Conservation (phyloP, 257 asterid species). For the Agastache rugosa region DNA sequence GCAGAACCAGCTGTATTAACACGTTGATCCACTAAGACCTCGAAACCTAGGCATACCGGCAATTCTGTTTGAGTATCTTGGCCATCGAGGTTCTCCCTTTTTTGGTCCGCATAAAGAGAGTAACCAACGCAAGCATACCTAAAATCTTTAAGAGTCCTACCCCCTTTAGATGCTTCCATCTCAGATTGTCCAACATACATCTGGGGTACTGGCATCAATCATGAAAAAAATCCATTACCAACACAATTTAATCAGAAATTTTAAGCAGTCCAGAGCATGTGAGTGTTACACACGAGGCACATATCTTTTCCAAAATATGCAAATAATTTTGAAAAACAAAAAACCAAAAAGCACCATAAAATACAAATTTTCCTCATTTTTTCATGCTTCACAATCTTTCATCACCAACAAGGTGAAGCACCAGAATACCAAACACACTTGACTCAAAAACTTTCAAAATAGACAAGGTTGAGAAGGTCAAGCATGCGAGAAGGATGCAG, state of each 20-base stretch:
- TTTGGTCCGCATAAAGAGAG: conserved; percentile 60
- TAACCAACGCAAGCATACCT: conserved; percentile 80
- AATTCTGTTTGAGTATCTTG: conserved; percentile 53
- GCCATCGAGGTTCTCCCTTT: conserved; percentile 26
- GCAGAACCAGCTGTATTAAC: conserved; percentile 41
- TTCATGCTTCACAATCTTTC: background rate
- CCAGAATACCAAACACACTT: background rate
- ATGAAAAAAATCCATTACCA: background rate
- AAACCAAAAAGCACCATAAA: background rate
- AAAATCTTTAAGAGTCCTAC: conserved; percentile 69
- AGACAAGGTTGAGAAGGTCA: no score
- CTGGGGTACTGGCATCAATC: conserved; percentile 60
- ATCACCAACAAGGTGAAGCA: background rate
- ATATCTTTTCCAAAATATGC: background rate
- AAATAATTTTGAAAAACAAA: background rate
- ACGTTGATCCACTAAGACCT: conserved; percentile 68
- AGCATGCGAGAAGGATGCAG: no score
- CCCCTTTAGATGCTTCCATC: conserved; percentile 68
- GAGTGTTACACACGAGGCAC: background rate
- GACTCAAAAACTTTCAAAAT: background rate
- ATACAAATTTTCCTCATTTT: no score
- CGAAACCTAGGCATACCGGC: conserved; percentile 79
- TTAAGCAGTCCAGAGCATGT: conserved; percentile 8
- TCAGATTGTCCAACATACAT: conserved; percentile 55
- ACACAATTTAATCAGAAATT: no score